These are phyloP conservation scores for Aspergillus quadricinctus DNA, from an alignment of 2,329 filamentous ascomycete species.

Conservation along the genomic window DNA sequence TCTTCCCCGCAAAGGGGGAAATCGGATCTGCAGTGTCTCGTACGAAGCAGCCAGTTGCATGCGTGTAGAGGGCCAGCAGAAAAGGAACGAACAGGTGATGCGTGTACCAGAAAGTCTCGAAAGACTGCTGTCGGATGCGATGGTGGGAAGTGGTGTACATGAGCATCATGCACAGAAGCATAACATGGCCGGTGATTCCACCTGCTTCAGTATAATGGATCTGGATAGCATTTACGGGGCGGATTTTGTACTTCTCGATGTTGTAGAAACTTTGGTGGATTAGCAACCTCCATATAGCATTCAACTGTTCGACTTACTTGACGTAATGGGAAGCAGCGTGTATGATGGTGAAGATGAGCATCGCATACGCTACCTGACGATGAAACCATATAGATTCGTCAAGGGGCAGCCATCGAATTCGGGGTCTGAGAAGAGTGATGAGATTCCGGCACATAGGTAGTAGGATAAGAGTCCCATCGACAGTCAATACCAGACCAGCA, in stretches of 20 bases:
- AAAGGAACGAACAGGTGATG: conserved; percentile 99
- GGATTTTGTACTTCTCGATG: conserved; percentile 78
- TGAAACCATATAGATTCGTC: conserved; percentile 98
- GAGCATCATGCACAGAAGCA: conserved; percentile 97
- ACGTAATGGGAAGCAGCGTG: conserved; percentile 85
- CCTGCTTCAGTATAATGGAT: conserved; percentile 89
- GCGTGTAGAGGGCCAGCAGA: conserved; percentile 87
- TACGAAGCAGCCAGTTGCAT: conserved; percentile 94
- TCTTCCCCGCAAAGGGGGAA: conserved; percentile 77
- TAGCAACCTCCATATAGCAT: conserved; percentile 13
- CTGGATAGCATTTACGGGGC: conserved; percentile 73
- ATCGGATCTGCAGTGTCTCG: conserved; percentile 67
- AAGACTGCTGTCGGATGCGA: conserved; percentile 92
- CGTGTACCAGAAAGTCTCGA: conserved; percentile 98
- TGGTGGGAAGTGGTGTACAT: conserved; percentile 96
- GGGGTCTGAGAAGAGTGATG: conserved; percentile 77
- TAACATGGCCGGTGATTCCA: conserved; percentile 92
- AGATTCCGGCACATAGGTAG: conserved; percentile 93
- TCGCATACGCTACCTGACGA: conserved; percentile 83
- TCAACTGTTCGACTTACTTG: conserved; percentile 58
- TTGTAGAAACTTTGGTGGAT: conserved; percentile 75
- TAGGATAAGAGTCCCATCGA: conserved; percentile 83
- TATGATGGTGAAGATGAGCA: conserved; percentile 74
- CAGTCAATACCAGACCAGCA: conserved; percentile 76
- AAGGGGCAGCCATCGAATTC: conserved; percentile 82